Conservation (phyloP, 2,329 filamentous ascomycete genomes). For the Trichophyton equinum region DNA sequence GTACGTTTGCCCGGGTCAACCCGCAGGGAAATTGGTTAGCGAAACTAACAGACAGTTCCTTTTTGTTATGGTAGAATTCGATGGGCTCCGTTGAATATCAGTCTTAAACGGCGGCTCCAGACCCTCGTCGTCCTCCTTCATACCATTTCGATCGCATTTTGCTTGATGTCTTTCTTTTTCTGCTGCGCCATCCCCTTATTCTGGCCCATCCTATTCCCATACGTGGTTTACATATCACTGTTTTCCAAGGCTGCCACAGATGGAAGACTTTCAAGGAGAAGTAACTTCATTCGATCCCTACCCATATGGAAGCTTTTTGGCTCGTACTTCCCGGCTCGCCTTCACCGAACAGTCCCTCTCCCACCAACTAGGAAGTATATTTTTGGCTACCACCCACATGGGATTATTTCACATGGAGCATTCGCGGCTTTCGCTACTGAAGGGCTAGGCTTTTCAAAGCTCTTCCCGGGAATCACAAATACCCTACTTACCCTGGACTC, state of each 20-base stretch:
- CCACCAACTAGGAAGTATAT: conserved; percentile 82
- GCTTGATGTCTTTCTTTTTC: conserved; percentile 74
- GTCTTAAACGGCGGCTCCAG: conserved; percentile 58
- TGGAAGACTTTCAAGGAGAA: conserved; percentile 62
- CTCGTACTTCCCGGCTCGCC: conserved; percentile 76
- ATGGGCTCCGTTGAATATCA: conserved; percentile 70
- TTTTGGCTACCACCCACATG: conserved; percentile 93
- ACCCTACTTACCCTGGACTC: conserved; percentile 85
- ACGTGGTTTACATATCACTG: conserved; percentile 64
- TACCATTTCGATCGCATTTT: conserved; percentile 56
- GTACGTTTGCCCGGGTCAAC: neutral
- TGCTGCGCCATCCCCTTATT: conserved; percentile 81
- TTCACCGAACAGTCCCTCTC: conserved; percentile 74
- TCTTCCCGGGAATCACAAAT: conserved; percentile 93
- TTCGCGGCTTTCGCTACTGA: conserved; percentile 87
- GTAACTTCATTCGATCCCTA: conserved; percentile 57
- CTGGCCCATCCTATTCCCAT: conserved; percentile 69
- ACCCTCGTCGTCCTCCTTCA: conserved; percentile 67
- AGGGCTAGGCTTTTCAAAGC: conserved; percentile 68
- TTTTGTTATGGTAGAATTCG: conserved; percentile 41
- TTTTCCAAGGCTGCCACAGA: conserved; percentile 66
- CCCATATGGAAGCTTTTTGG: conserved; percentile 80
- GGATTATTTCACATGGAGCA: conserved; percentile 93
- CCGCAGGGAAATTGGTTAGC: neutral
- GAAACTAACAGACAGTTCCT: neutral